Evolutionary conservation across 345 rosid genomes (phyloP).

Genomic region (Murraya koenigii): DNA sequence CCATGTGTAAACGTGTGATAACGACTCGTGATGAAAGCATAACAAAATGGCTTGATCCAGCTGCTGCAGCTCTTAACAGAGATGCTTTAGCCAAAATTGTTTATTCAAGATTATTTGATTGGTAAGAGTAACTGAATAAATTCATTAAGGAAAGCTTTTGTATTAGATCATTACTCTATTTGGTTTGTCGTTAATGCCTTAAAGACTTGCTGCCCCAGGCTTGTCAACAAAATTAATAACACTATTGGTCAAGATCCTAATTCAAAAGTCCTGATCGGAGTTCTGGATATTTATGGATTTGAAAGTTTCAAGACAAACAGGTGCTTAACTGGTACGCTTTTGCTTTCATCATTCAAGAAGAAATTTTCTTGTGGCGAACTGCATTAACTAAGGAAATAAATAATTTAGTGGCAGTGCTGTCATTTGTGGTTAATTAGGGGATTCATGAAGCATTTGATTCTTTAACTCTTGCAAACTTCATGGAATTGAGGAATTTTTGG

Average conservation of each 20-base stretch:
- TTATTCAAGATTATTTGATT: slow-evolving; percentile 91
- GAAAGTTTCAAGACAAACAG: slow-evolving; percentile 99
- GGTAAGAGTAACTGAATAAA: slow-evolving; percentile 45
- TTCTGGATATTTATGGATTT: slow-evolving; percentile 98
- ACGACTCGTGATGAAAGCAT: slow-evolving; percentile 96
- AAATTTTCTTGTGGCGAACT: slow-evolving; percentile 26
- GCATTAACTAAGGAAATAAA: slow-evolving; percentile 8
- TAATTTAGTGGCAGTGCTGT: not conserved
- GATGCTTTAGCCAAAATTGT: slow-evolving; percentile 96
- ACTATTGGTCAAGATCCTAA: slow-evolving; percentile 90
- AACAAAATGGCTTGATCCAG: slow-evolving; percentile 89
- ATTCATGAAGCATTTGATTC: not conserved
- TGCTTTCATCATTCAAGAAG: slow-evolving; percentile 46
- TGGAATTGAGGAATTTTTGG: not conserved
- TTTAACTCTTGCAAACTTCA: slow-evolving; percentile 13
- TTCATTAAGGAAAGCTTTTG: not conserved
- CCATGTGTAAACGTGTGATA: slow-evolving; percentile 92
- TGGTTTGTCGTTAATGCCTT: slow-evolving; percentile 15
- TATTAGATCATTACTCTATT: not conserved
- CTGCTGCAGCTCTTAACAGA: slow-evolving; percentile 74
- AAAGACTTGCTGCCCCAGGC: slow-evolving; percentile 45
- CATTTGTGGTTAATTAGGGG: not conserved
- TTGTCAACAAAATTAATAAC: slow-evolving; percentile 84
- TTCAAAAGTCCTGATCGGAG: slow-evolving; percentile 79
- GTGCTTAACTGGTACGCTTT: slow-evolving; percentile 98